These are phyloP conservation scores for Calonectria pseudoreteaudii DNA, from an alignment of 2,329 filamentous ascomycete species.

Conservation along the genomic window DNA sequence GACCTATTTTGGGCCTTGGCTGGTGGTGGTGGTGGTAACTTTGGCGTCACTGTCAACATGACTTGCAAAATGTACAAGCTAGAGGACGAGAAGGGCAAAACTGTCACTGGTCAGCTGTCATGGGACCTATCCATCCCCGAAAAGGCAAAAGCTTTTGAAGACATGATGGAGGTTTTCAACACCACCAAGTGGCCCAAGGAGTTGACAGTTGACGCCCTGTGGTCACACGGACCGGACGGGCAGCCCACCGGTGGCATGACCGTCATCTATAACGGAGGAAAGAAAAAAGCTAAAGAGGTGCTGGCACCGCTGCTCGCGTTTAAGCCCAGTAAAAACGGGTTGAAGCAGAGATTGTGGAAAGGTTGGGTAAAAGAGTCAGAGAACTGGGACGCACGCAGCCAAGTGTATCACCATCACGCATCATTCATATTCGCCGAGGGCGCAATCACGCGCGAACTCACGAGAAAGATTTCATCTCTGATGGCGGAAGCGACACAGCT, in stretches of 20 bases:
- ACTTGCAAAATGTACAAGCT: neutral
- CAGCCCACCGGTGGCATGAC: neutral
- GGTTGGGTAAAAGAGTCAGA: neutral
- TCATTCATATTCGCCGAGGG: neutral
- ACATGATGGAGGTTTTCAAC: neutral
- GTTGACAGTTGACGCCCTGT: neutral
- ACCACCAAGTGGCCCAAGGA: neutral
- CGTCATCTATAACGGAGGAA: neutral
- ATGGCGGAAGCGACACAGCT: neutral
- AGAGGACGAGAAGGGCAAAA: neutral
- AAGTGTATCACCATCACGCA: neutral
- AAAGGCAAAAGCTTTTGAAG: neutral
- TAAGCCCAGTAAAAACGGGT: neutral
- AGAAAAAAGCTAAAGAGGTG: neutral
- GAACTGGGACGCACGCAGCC: neutral
- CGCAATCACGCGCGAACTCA: neutral
- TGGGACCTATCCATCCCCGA: neutral
- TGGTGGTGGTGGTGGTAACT: neutral
- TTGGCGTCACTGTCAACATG: neutral
- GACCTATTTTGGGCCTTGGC: neutral
- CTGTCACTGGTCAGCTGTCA: neutral
- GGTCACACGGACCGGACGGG: neutral
- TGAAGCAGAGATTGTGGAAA: neutral
- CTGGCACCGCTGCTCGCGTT: neutral
- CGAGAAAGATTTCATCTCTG: neutral